Base-by-base conservation (phyloP, 192 early-diverging fungal genomes). In the Backusella macrospora region DNA sequence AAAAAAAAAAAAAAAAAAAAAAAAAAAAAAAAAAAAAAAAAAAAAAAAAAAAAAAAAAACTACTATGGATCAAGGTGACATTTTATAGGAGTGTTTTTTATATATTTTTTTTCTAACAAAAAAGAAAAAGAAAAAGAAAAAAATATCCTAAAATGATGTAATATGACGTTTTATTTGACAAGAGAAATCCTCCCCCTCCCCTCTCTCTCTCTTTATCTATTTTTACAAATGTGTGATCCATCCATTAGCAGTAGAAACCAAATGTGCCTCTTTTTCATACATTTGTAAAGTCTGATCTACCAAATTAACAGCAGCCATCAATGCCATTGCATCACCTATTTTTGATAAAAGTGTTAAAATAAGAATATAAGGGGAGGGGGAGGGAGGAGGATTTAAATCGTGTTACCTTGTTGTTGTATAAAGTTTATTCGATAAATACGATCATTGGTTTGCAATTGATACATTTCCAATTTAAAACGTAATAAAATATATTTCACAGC, bases 331-430 rank as follows among this genome's bases (percentile, higher is more conserved):
- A 59, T 76, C 75, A 14, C 70, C 65, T 74, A 44, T 23, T 9
- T 23, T 10, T 16, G 7, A 55, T 10, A 55, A 21, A 21, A 15
- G 23, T 55, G 0, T 3, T 23, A n/a, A n/a, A n/a, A n/a, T n/a
- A n/a, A n/a, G n/a, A n/a, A n/a, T n/a, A n/a, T n/a, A n/a, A n/a
- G n/a, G n/a, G n/a, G n/a, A n/a, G n/a, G n/a, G n/a, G n/a, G n/a
- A n/a, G n/a, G n/a, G n/a, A n/a, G n/a, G n/a, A n/a, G 18, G 18
- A 21, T 55, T 5, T 4, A 0, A 7, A 55, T 55, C 23, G 49
- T 55, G 21, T 37, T 74, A 74, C 65, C 70, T 76, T 76, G 70
- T 10, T 72, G 70, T 34, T 76, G 64, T 44, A 76, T 76, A 16
- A 72, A 76, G 40, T 62, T 55, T 6, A 67, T 49, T 12, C 70